Evolutionary conservation across 2,329 filamentous ascomycete genomes (phyloP), one percentile per base, ranked within the genome.

Genomic region (Diaporthe eres): DNA sequence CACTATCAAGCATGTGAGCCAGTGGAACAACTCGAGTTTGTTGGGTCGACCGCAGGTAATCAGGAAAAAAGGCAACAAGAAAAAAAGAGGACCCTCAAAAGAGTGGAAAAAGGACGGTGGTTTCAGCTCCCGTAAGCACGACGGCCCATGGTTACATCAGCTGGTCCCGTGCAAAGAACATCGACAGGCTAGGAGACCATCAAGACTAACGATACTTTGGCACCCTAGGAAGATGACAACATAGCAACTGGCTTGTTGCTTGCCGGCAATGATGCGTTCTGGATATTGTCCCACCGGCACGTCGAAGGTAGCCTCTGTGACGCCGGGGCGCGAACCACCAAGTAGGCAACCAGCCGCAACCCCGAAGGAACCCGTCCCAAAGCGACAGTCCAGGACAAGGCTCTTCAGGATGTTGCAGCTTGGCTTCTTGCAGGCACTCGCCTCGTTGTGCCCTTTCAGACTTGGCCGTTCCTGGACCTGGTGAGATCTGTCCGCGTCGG

Each of bases 51-150:
- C 4, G 47, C 47, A 42, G 22, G 19, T 19, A 22, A 19, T n/a
- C 15, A 42, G 65, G 34, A 68, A 68, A 51, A 17, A 68, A 68
- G 31, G 47, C 31, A 42, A 42, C 65, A 39, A 10, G 31, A 34
- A 22, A n/a, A n/a, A 39, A 39, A 39, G 31, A 17, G 22, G 47
- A n/a, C 39, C n/a, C 28, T 15, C 19, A 13, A n/a, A 22, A n/a
- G 51, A 37, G 34, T 70, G n/a, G 34, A 70, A 55, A 70, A 68
- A 53, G n/a, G 34, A 19, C 49, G 65, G 47, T 28, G 47, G 65
- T 55, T 70, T 70, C 49, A 55, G 65, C 63, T 42, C 25, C 22
- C 13, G 47, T 51, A 37, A 53, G 65, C 65, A 55, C 15, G 28
- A 9, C n/a, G 47, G 63, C 25, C 28, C 49, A 34, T 22, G 34